Base-by-base conservation (phyloP, 768 basidiomycete genomes). In the Bullera alba region DNA sequence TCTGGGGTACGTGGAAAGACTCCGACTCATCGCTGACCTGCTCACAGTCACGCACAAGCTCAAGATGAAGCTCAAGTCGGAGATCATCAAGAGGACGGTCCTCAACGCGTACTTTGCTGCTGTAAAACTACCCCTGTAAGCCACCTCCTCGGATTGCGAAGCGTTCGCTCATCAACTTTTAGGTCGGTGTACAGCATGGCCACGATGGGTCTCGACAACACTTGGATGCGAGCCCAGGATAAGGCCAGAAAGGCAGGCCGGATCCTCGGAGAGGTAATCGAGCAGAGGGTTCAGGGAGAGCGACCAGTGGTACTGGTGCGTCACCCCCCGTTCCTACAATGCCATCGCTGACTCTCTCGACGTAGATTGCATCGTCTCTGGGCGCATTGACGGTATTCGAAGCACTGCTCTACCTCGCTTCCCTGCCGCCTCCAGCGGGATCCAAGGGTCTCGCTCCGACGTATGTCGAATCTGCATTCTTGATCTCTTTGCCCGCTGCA, bases 1-100 rank as follows among this genome's bases (percentile, higher is more conserved):
- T 50, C 15, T 69, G 60, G 60, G 59, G 65, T 61, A 32, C n/a
- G 46, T 34, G 34, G 21, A 42, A 36, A 36, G 15, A 23, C 30
- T 17, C 10, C 15, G 5, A 14, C 2, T 19, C 1, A 2, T 41
- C 4, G 10, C 28, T 42, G 14, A 37, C 37, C 28, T 14, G n/a
- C 29, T 50, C n/a, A 23, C 48, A 71, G 71, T 77, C 28, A 66
- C 57, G 27, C 53, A 53, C 50, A 60, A 71, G 52, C 44, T 76
- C 15, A 67, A 72, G 29, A 60, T 62, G 2, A 60, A 67, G 49
- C 56, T 70, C 19, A 68, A 69, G 47, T 54, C 53, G 17, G 72
- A 77, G 52, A 64, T 78, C 48, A 71, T 78, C 66, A 76, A 77
- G 56, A 64, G 73, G 7, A 77, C 76, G 0, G 69, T 75, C 0